phyloP scores from a whole-genome alignment of 2,329 filamentous ascomycete species.

The Cladosporium velox region DNA sequence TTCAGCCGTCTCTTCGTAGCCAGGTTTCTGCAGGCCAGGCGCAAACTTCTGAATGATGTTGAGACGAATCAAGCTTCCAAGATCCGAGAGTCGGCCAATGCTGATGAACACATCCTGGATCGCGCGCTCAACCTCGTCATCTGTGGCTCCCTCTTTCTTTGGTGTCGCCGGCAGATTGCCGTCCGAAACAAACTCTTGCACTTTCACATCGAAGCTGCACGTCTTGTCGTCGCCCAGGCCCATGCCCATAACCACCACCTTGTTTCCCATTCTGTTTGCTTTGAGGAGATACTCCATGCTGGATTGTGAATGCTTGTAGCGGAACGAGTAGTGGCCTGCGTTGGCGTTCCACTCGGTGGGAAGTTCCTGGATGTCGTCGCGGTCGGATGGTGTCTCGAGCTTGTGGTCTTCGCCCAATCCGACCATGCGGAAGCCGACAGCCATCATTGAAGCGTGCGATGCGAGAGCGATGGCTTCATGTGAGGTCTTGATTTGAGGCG shows the following conservation, averaged over 20 bases:
- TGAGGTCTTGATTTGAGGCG: slow-evolving; percentile 60
- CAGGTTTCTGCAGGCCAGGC: slow-evolving; percentile 74
- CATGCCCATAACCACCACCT: slow-evolving; percentile 79
- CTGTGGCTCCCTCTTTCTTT: slow-evolving; percentile 23
- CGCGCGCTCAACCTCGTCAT: slow-evolving; percentile 44
- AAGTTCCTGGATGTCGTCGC: slow-evolving; percentile 60
- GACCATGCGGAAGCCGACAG: slow-evolving; percentile 76
- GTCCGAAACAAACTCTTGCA: slow-evolving; percentile 72
- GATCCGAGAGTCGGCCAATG: slow-evolving; percentile 63
- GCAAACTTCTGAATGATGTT: slow-evolving; percentile 83
- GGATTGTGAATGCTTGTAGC: slow-evolving; percentile 83
- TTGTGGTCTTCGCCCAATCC: slow-evolving; percentile 83
- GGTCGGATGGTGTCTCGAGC: slow-evolving; percentile 45
- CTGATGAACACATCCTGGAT: slow-evolving; percentile 72
- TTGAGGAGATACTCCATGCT: slow-evolving; percentile 82
- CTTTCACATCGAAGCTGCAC: slow-evolving; percentile 71
- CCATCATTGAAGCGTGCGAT: slow-evolving; percentile 77
- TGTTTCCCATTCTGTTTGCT: slow-evolving; percentile 76
- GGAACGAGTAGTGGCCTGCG: slow-evolving; percentile 72
- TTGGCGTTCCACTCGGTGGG: slow-evolving; percentile 79
- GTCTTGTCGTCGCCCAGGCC: slow-evolving; percentile 80
- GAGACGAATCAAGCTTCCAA: slow-evolving; percentile 72
- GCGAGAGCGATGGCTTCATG: slow-evolving; percentile 85
- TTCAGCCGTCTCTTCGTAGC: slow-evolving; percentile 64
- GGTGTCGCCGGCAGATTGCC: slow-evolving; percentile 57